These are phyloP conservation scores for Elsinoe arachidis DNA, from an alignment of 2,329 filamentous ascomycete species.

Conservation along the genomic window DNA sequence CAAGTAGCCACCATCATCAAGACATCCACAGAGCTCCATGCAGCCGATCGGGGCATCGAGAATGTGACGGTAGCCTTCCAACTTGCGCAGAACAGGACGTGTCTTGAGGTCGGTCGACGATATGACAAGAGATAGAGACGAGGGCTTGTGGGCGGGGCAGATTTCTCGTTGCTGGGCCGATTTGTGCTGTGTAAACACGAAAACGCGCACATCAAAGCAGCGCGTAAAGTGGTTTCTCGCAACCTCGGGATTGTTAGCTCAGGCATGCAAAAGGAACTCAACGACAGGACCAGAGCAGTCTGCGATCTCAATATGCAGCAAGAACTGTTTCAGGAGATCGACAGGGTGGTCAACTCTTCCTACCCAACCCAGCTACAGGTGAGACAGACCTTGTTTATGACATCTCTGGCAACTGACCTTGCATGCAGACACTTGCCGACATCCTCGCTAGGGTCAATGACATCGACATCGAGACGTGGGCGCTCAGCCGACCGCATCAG, in stretches of 20 bases:
- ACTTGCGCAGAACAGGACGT: too few relatives aligned
- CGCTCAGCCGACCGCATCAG: conserved; percentile 42
- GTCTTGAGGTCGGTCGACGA: too few relatives aligned
- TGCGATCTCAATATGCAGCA: neutral
- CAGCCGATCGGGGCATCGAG: too few relatives aligned
- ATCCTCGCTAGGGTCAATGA: conserved; percentile 28
- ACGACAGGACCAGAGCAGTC: neutral
- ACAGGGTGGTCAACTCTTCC: conserved; percentile 22
- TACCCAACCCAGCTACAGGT: conserved; percentile 29
- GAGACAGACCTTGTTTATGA: conserved; percentile 17
- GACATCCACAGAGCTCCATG: too few relatives aligned
- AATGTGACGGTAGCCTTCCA: too few relatives aligned
- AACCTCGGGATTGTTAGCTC: neutral
- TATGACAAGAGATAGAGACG: too few relatives aligned
- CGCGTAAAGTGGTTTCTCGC: conserved; percentile 3
- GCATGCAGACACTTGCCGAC: conserved; percentile 29
- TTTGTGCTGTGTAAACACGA: neutral
- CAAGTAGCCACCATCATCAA: too few relatives aligned
- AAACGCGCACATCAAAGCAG: neutral
- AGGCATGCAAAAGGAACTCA: neutral
- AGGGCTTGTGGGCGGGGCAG: neutral
- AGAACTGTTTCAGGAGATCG: conserved; percentile 8
- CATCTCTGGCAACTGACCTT: neutral
- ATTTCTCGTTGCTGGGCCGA: neutral
- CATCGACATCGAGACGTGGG: conserved; percentile 37